phyloP scores from a whole-genome alignment of 495 filamentous ascomycete species.

The Wilcoxina mikolae region DNA sequence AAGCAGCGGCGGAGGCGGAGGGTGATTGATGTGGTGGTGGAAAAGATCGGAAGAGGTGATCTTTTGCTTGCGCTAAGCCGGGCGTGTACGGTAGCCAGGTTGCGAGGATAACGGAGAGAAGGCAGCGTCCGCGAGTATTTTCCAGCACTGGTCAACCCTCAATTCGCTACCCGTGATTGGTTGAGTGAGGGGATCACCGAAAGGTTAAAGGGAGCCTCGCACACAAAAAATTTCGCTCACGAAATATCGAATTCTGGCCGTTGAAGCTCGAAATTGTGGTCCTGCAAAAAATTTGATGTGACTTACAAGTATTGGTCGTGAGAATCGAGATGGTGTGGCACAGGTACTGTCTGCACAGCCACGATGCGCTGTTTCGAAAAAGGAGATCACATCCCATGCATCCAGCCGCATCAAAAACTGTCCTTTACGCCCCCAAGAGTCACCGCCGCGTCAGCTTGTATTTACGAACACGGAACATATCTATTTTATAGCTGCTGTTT shows the following conservation, averaged over 20 bases:
- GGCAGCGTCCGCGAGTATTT: neutral
- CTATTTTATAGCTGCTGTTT: neutral
- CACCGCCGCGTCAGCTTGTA: conserved; percentile 1
- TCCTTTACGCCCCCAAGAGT: neutral
- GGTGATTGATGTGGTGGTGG: conserved; percentile 5
- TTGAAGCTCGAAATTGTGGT: too few relatives aligned
- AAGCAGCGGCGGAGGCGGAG: neutral
- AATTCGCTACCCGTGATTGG: neutral
- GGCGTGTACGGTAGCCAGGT: conserved; percentile 1
- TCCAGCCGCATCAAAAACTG: conserved; percentile 4
- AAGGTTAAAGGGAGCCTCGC: neutral
- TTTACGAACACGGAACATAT: neutral
- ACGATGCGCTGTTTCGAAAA: neutral
- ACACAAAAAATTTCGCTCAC: neutral
- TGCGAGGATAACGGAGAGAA: conserved; percentile 1
- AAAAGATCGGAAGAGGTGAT: conserved; percentile 9
- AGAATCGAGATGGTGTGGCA: too few relatives aligned
- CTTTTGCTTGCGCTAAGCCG: conserved; percentile 7
- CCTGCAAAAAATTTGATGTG: too few relatives aligned
- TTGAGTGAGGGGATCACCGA: neutral
- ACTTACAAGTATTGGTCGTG: too few relatives aligned
- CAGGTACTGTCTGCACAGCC: neutral
- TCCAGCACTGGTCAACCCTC: neutral
- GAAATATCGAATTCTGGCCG: neutral
- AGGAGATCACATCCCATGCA: neutral